Percentiles rank a stretch among this genome's conserved stretches.
These are phyloP conservation scores for Saccharomycopsis fermentans DNA, from an alignment of 805 yeast species.

Conservation along the genomic window DNA sequence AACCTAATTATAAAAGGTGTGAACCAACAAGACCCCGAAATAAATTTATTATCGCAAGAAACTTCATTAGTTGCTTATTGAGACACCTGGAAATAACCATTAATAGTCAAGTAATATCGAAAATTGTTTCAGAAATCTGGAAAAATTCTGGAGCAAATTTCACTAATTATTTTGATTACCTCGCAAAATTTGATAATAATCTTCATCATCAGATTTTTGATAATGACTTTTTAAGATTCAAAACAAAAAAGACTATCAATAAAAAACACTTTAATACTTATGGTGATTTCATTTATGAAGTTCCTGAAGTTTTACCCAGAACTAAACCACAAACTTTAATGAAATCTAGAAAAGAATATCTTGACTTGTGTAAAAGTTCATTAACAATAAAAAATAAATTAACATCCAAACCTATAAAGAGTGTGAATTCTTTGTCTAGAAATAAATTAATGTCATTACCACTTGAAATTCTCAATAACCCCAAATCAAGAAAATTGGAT, in stretches of 20 bases:
- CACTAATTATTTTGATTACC: background rate
- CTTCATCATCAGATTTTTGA: background rate
- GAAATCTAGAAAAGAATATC: background rate
- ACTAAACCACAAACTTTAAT: background rate
- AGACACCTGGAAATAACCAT: background rate
- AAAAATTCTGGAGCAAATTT: constrained; percentile 2
- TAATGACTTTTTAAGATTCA: background rate
- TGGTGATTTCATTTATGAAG: background rate
- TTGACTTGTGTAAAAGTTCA: background rate
- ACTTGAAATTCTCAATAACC: background rate
- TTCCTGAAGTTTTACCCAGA: background rate
- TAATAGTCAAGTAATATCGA: constrained; percentile 1
- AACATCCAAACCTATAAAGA: background rate
- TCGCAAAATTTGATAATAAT: constrained; percentile 6
- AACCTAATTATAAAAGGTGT: background rate
- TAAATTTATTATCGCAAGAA: constrained; percentile 9
- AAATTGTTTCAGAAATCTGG: constrained; percentile 5
- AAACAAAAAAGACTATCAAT: background rate
- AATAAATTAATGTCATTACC: background rate
- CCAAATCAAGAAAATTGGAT: background rate
- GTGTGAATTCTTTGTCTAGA: background rate
- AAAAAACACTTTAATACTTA: constrained; percentile 38
- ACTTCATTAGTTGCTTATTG: background rate
- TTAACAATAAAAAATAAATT: background rate
- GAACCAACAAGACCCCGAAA: constrained; percentile 5